Base-by-base conservation (phyloP, 2,329 filamentous ascomycete genomes). In the Talaromyces sp. region DNA sequence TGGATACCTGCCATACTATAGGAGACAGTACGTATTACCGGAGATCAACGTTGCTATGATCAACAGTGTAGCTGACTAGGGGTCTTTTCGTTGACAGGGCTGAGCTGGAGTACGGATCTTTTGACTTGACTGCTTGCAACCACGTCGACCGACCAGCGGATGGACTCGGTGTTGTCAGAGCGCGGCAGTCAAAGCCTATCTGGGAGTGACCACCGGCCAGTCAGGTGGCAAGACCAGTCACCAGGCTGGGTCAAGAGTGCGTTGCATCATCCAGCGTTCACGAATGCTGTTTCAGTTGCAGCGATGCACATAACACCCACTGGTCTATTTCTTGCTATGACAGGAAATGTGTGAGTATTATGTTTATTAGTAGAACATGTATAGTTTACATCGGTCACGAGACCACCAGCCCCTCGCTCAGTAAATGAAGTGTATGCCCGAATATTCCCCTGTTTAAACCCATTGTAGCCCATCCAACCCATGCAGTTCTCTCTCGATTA, bases 211-310 rank as follows among this genome's bases (percentile, higher is more conserved):
- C n/a, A 21, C 18, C 28, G 40, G 14, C 58, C 21, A 52, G 44
- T 60, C 58, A 60, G 58, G 58, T 60, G 44, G 58, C 33, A 40
- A 60, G 11, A 12, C 58, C 5, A 52, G 58, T 60, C 58, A 60
- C 58, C 58, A 52, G 58, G 58, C 58, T 52, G 58, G 21, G 21
- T 28, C 44, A 39, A n/a, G 44, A 18, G 12, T 50, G 11, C 44
- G 58, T 52, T 46, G 50, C 50, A 54, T 60, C 44, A 60, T 40
- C 42, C 14, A 60, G 33, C 58, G 25, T 23, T 58, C 31, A 54
- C 23, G 25, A 25, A 58, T 44, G 23, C 23, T 16, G 28, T 54
- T 50, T 35, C 46, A 31, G 46, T 48, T 16, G n/a, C 40, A 21
- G 21, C 42, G 11, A 46, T n/a, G n/a, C n/a, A n/a, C n/a, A n/a